Evolutionary conservation across 164 flowering plant genomes (phyloP), one percentile per base, ranked within the genome.

Genomic region (Warburgia ugandensis): DNA sequence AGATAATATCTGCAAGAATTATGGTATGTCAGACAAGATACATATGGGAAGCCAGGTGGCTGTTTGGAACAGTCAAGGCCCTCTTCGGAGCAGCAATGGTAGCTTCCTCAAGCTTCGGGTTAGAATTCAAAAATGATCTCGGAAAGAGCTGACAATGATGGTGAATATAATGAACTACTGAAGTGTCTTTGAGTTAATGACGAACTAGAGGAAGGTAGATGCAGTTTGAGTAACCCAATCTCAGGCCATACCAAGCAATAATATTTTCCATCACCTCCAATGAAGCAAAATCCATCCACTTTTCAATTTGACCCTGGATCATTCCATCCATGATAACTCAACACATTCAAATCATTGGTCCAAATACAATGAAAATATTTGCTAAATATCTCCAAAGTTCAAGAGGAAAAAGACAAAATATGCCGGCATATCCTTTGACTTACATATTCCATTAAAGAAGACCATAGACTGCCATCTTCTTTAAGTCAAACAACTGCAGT

Each of bases 241-340:
- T 65, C 1, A 91, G 89, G 8, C 17, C 16, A 0, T 68, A 36
- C 94, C 91, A 86, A 0, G 40, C 54, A 1, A 11, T 3, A 3
- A 79, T 54, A 50, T 72, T 56, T 4, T 76, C 53, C 68, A 82
- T 86, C 64, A 90, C 64, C 86, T 94, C 60, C 71, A 16, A 0
- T 88, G 48, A 54, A 3, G 91, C 52, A 71, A 90, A 90, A 60
- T 90, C 97, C 63, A 79, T 82, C 94, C 95, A 86, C 29, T 90
- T 88, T 63, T 86, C 95, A 49, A 84, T 55, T 10, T 21, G 83
- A 32, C 50, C 91, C 97, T 86, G 40, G 6, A 21, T 52, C 39
- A 33, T 17, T 13, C 45, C 21, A 30, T 10, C 8, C n/a, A n/a
- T n/a, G n/a, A 29, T 9, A 41, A 20, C 10, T 32, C 3, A 9